Evolutionary conservation across 495 filamentous ascomycete genomes (phyloP).

Genomic region (Delitschia confertaspora): DNA sequence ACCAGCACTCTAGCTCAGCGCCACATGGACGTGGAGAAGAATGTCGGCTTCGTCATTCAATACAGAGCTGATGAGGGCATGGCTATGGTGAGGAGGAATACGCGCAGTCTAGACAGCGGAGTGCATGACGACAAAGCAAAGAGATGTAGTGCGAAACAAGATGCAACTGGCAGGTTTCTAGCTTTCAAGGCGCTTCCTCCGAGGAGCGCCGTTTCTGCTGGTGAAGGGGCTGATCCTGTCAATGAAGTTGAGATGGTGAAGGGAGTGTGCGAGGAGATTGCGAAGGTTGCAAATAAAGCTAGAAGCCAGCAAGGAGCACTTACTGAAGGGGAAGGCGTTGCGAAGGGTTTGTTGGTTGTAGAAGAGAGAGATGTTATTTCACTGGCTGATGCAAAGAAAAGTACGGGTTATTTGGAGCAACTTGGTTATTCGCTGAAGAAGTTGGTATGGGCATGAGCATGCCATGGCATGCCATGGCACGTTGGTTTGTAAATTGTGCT

Average conservation of each 20-base stretch:
- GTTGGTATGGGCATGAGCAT: constrained; percentile 75
- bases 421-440: constrained; percentile 80
- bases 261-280: constrained; percentile 57
- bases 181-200: constrained; percentile 60
- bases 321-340: constrained; percentile 20
- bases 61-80: constrained; percentile 56
- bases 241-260: constrained; percentile 64
- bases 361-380: constrained; percentile 72
- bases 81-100: constrained; percentile 70
- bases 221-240: constrained; percentile 34
- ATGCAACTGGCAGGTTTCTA: constrained; percentile 36
- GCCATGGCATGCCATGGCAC: no score
- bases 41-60: constrained; percentile 71
- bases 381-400: constrained; percentile 73
- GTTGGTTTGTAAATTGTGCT: no score
- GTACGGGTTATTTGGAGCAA: constrained; percentile 77
- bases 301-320: constrained; percentile 2
- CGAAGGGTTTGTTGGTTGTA: constrained; percentile 39
- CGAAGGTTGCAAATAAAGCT: constrained; percentile 34
- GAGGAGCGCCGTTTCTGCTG: constrained; percentile 38
- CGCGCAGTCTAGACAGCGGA: constrained; percentile 62
- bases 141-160: constrained; percentile 5
- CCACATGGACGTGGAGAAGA: constrained; percentile 65
- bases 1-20: constrained; percentile 68
- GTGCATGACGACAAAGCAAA: constrained; percentile 26